Conservation (phyloP, 257 asterid species). For the Thymus quinquecostatus region DNA sequence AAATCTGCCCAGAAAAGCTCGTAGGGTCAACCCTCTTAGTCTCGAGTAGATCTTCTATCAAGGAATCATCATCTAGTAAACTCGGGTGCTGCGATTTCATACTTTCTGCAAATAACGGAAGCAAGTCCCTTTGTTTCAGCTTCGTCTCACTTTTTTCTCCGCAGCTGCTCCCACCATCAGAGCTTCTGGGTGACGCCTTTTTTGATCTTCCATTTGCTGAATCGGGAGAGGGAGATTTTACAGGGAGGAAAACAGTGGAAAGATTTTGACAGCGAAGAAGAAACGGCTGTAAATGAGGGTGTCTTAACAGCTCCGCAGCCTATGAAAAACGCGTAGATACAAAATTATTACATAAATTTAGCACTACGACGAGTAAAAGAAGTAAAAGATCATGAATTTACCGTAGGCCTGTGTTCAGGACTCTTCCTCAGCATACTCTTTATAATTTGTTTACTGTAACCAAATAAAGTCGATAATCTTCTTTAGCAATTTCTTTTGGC, state of each 20-base stretch:
- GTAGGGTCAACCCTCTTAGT: constrained; percentile 85
- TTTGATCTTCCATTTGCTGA: constrained; percentile 49
- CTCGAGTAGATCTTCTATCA: constrained; percentile 58
- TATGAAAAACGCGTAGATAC: constrained; percentile 26
- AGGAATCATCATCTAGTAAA: constrained; percentile 43
- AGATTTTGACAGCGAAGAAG: constrained; percentile 79
- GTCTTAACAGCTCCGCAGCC: constrained; percentile 93
- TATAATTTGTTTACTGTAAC: constrained; percentile 83
- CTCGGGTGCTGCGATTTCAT: constrained; percentile 43
- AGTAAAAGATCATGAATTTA: constrained; percentile 37
- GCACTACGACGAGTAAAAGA: neutral
- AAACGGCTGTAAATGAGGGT: constrained; percentile 86
- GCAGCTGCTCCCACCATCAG: constrained; percentile 47
- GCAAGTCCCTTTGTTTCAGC: constrained; percentile 52
- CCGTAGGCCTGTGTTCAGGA: constrained; percentile 94
- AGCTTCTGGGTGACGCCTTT: constrained; percentile 57
- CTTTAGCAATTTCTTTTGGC: neutral
- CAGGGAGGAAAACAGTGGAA: constrained; percentile 85
- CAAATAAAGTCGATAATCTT: constrained; percentile 20
- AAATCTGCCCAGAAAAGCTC: constrained; percentile 65
- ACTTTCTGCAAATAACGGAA: constrained; percentile 64
- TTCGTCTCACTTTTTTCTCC: constrained; percentile 45
- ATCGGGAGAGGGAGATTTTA: constrained; percentile 85
- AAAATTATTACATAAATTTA: constrained; percentile 15
- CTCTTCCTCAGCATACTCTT: constrained; percentile 93